Base-by-base conservation (phyloP, 495 filamentous ascomycete species). In the Neurospora sp. region DNA sequence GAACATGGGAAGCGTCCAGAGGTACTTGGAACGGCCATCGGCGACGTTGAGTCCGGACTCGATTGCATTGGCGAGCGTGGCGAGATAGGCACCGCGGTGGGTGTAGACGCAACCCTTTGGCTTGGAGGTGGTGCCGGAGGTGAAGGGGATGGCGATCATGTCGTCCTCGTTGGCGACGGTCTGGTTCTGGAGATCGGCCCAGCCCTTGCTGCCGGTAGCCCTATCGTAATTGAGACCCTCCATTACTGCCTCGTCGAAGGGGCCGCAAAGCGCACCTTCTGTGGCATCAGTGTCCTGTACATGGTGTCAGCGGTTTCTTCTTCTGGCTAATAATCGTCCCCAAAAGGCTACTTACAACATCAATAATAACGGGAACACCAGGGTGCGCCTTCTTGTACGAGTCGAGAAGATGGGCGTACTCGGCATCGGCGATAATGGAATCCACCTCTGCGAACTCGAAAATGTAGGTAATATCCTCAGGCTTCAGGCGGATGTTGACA, bases 81-180 rank as follows among this genome's bases (percentile, higher is more conserved):
- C 96, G 9, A 99, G 84, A 79, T 99, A 99, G 16, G 87, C 88
- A 18, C 94, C 91, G 45, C 96, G 88, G 81, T 98, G 91, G 5
- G 94, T 98, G 78, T 90, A 98, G 70, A 97, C 91, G 3, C 98
- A 96, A 38, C 96, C 96, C 80, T 99, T 99, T 2, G 96, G 96
- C 45, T 86, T 88, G 10, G 94, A 93, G 3, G 96, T 99, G 14
- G 96, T 99, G 10, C 96, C 96, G 75, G 91, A 94, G 0, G 96
- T 99, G 82, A 98, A 98, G 12, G 84, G 84, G 35, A 87, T 85
- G n/a, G 94, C 93, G 73, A 98, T 87, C 75, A 91, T 83, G 73
- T 87, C 90, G 74, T 97, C 91, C 79, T 99, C 96, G 77, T 92
- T 85, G 3, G 83, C 81, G 6, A 86, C 76, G 6, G 71, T 85